A percentile compares a stretch with the other conserved stretches of the same genome.
These are phyloP conservation scores for Afroboletus lepidellus DNA, from an alignment of 1,284 basidiomycete species.

Conservation along the genomic window DNA sequence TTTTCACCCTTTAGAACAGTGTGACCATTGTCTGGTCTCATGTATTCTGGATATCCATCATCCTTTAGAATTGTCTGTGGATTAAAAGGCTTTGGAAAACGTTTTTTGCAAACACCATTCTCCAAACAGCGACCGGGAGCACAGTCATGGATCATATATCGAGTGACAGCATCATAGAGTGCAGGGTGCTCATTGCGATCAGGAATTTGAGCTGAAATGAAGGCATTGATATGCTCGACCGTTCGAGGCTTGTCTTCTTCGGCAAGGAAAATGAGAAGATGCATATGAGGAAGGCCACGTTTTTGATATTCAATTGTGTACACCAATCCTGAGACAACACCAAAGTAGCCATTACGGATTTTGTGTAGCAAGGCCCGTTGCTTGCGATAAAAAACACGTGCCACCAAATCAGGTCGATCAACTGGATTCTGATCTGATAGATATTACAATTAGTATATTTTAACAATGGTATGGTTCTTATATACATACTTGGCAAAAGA, in stretches of 20 bases:
- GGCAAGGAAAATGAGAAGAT: conserved; percentile 28
- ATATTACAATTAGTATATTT: background rate
- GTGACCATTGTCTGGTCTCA: background rate
- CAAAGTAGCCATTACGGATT: conserved; percentile 10
- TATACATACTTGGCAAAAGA: background rate
- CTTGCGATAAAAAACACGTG: conserved; percentile 45
- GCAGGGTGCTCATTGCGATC: background rate
- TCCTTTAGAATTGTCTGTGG: background rate
- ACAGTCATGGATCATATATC: conserved; percentile 15
- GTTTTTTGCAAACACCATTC: conserved; percentile 19
- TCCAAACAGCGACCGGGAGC: conserved; percentile 4
- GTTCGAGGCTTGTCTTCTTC: background rate
- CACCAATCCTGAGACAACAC: conserved; percentile 1
- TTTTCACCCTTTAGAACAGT: background rate
- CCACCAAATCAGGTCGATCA: conserved; percentile 47
- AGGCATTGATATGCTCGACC: conserved; percentile 2
- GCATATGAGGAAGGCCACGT: conserved; percentile 23
- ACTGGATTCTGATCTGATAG: conserved; percentile 32
- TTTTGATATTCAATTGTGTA: conserved; percentile 20
- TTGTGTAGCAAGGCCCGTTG: conserved; percentile 36
- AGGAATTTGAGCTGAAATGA: background rate
- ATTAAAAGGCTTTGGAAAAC: background rate
- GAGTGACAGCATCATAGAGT: background rate
- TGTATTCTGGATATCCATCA: background rate
- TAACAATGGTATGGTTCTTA: background rate